Base-by-base conservation (phyloP, 2,329 filamentous ascomycete genomes). In the Exophiala calicioides region DNA sequence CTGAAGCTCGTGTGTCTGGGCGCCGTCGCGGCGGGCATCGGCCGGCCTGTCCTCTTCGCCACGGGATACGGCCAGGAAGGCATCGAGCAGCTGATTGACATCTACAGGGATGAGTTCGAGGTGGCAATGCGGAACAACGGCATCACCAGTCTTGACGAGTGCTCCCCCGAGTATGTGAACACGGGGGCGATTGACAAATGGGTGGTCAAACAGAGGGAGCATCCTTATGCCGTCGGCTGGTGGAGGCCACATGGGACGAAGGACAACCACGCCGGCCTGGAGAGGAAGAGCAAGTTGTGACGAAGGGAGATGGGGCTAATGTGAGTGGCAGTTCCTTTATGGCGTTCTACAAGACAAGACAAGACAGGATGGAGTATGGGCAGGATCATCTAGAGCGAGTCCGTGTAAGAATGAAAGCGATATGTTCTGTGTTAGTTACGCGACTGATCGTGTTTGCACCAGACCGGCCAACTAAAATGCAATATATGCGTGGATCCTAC, bases 11-110 rank as follows among this genome's bases (percentile, higher is more conserved):
- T 80, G 5, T 74, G 73, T 18, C 62, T 80, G 0, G 78, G 77
- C 0, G 77, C 75, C 3, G 77, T 71, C 0, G 75, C 76, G 8
- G 77, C 79, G 3, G 75, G 77, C 0, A 69, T 80, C 39, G 77
- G 77, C 0, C 63, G 77, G 10, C 76, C 75, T 12, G 75, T 74
- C 48, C 61, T 80, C 5, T 80, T 76, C 54, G 73, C 75, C 2
- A 64, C 76, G 19, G 73, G 73, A 3, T 79, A 79, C 49, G 77
- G 77, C 4, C 74, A 78, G 56, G 74, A 74, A 44, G 77, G 77
- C 2, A 73, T 77, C 13, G 74, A 78, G 56, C 73, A 78, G 62
- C 64, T 78, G 47, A 72, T 78, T 43, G 73, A 77, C 49, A 78
- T 74, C 30, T 65, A 73, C 59, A 67, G 63, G 58, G 70, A 75